Percentiles rank a stretch among this genome's conserved stretches.
Conservation (phyloP, 768 basidiomycete species). For the Pleurotus platypus region DNA sequence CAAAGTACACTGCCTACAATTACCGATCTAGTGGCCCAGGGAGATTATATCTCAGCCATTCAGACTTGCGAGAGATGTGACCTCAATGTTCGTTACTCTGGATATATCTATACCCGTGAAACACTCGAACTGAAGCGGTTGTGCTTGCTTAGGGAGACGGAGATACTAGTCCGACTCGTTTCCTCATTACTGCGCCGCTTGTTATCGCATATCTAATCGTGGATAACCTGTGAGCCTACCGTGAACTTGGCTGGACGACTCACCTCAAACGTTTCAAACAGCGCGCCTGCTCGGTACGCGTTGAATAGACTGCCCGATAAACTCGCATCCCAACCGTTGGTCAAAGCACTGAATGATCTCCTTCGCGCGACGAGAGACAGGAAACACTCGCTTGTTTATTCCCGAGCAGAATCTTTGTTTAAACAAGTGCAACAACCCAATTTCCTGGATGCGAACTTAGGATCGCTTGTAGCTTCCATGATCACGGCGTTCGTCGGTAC, state of each 20-base stretch:
- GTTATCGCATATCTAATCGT: slow-evolving; percentile 63
- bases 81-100: slow-evolving; percentile 39
- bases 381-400: slow-evolving; percentile 53
- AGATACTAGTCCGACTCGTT: slow-evolving; percentile 37
- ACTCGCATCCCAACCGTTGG: slow-evolving; percentile 39
- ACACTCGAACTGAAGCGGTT: not conserved
- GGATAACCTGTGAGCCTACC: slow-evolving; percentile 53
- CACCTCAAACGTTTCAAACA: slow-evolving; percentile 17
- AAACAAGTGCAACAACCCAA: slow-evolving; percentile 37
- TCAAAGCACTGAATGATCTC: slow-evolving; percentile 43
- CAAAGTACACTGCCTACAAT: slow-evolving; percentile 43
- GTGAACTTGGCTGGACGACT: not conserved
- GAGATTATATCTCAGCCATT: slow-evolving; percentile 40
- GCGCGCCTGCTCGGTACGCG: slow-evolving; percentile 58
- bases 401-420: slow-evolving; percentile 38
- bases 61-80: slow-evolving; percentile 49
- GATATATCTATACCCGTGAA: not conserved
- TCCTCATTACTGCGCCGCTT: slow-evolving; percentile 56
- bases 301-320: slow-evolving; percentile 51
- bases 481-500: slow-evolving; percentile 50
- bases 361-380: slow-evolving; percentile 50
- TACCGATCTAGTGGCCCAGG: slow-evolving; percentile 38
- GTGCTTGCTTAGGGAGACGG: slow-evolving; percentile 25
- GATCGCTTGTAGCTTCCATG: slow-evolving; percentile 39
- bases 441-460: slow-evolving; percentile 44